Conservation (phyloP, 768 basidiomycete genomes). For the Lentinula sp. region DNA sequence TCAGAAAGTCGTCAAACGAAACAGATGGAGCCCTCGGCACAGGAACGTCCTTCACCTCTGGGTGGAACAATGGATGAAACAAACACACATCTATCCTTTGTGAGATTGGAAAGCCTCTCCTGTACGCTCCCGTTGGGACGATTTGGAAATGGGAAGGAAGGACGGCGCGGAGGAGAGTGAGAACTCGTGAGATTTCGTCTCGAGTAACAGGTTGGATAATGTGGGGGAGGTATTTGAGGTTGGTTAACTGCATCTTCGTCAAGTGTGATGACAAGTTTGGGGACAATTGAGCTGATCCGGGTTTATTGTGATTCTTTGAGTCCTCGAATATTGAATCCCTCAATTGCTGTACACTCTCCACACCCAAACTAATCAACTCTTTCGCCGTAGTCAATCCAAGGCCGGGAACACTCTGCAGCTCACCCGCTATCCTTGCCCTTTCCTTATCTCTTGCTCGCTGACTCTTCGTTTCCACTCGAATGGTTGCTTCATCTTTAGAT, state of each 20-base stretch:
- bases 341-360: not conserved
- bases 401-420: not conserved
- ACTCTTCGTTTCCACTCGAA: not conserved
- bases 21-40: constrained; percentile 7
- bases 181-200: not conserved
- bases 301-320: not conserved
- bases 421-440: not conserved
- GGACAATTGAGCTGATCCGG: not conserved
- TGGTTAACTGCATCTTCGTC: not conserved
- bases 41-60: constrained; percentile 19
- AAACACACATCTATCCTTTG: constrained; percentile 20
- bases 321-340: not conserved
- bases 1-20: not conserved
- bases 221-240: not conserved
- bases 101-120: constrained; percentile 8
- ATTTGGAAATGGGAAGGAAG: constrained; percentile 1
- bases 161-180: not conserved
- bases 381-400: not conserved
- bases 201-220: not conserved
- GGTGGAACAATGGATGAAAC: constrained; percentile 17
- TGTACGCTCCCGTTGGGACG: not conserved
- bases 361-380: not conserved
- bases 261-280: not conserved
- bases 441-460: not conserved
- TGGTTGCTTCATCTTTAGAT: not conserved